Evolutionary conservation across 2,329 filamentous ascomycete genomes (phyloP).

Genomic region (Amylocarpus encephaloides): DNA sequence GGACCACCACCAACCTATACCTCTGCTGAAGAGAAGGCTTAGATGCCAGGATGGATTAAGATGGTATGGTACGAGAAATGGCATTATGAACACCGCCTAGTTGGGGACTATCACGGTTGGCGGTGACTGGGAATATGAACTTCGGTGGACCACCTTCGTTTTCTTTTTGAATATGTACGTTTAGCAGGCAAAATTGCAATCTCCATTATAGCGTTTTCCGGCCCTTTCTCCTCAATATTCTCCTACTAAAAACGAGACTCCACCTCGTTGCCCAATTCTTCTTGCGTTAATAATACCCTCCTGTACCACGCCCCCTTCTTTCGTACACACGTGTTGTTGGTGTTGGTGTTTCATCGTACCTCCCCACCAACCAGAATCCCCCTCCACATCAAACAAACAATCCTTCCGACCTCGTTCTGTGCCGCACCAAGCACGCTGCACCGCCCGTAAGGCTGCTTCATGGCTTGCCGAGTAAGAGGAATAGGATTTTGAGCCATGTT

Average conservation of each 20-base stretch:
- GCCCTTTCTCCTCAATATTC: not conserved
- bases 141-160: not conserved
- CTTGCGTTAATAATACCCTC: not conserved
- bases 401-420: too few relatives aligned
- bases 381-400: too few relatives aligned
- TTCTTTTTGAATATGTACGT: not conserved
- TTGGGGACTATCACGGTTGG: not conserved
- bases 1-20: conserved; percentile 28
- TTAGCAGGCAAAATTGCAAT: not conserved
- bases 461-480: too few relatives aligned
- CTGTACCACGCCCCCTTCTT: too few relatives aligned
- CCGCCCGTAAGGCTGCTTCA: too few relatives aligned
- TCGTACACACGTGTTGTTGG: too few relatives aligned
- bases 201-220: not conserved
- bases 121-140: not conserved
- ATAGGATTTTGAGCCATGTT: too few relatives aligned
- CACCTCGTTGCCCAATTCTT: not conserved
- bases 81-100: not conserved
- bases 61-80: not conserved
- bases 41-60: not conserved
- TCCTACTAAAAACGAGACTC: not conserved
- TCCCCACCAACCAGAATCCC: too few relatives aligned
- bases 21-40: conserved; percentile 1
- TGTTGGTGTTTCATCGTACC: too few relatives aligned
- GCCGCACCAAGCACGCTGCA: too few relatives aligned